Base-by-base conservation (phyloP, 1,139 yeast genomes). In the Taphrina populina region DNA sequence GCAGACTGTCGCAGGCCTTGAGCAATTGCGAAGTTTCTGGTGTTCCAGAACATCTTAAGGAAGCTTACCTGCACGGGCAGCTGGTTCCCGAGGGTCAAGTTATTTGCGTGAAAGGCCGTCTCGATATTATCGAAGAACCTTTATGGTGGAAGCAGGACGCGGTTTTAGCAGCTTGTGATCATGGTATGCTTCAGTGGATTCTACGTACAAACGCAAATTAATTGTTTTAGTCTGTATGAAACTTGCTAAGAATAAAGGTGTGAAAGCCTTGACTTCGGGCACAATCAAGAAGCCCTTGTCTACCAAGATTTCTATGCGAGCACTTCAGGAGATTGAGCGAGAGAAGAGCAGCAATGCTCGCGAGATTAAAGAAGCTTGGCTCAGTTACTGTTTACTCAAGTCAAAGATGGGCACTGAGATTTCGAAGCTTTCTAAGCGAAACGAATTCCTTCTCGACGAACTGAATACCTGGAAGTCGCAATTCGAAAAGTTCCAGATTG, bases 291-390 rank as follows among this genome's bases (percentile, higher is more conserved):
- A 44, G 35, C 52, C 45, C 11, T 15, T 19, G 39, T 36, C 40
- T 4, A 53, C 57, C 37, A 53, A 45, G 29, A 34, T 53, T 3
- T 19, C 35, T 15, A 33, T 21, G 27, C 33, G 41, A 10, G 35
- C 46, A 5, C n/a, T 53, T 32, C 40, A 45, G 17, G 52, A 53
- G 19, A 13, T 44, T 21, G 41, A 32, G 13, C 45, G 52, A 7
- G 57, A 53, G 17, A 44, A 30, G 34, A 27, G 32, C 29, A 41
- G 29, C 26, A 33, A 53, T 26, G 44, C 52, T 13, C 57, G 57
- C 4, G 57, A 53, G n/a, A 46, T 40, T 15, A n/a, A 29, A 8
- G 57, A 53, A 21, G 57, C 52, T 4, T 53, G 52, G 57, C 21
- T 21, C 19, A 24, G 27, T 10, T 45, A 53, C 30, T 36, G 40